Conservation (phyloP, 2,329 filamentous ascomycete genomes). For the Colletotrichum magnum region DNA sequence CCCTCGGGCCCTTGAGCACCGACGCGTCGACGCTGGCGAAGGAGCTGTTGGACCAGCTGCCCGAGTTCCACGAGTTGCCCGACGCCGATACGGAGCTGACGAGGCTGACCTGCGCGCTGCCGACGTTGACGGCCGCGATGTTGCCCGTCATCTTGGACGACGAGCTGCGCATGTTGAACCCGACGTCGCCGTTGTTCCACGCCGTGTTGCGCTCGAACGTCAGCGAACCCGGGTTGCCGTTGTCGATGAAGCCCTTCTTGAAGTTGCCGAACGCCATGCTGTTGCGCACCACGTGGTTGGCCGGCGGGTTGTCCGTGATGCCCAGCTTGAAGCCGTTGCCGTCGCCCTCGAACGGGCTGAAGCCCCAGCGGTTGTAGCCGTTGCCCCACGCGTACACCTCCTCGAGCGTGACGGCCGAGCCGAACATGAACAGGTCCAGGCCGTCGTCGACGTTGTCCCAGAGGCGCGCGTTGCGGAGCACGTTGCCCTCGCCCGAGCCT, state of each 20-base stretch:
- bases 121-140: constrained; percentile 54
- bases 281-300: constrained; percentile 59
- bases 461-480: constrained; percentile 57
- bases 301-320: constrained; percentile 54
- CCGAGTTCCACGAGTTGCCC: constrained; percentile 58
- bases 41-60: constrained; percentile 55
- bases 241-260: constrained; percentile 62
- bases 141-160: constrained; percentile 54
- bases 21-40: constrained; percentile 54
- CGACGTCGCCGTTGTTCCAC: constrained; percentile 60
- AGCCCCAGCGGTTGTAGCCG: constrained; percentile 58
- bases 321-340: constrained; percentile 64
- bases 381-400: constrained; percentile 61
- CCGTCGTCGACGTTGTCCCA: constrained; percentile 66
- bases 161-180: constrained; percentile 55
- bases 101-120: constrained; percentile 44
- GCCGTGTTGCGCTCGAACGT: constrained; percentile 59
- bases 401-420: constrained; percentile 55
- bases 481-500: constrained; percentile 60
- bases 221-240: constrained; percentile 58
- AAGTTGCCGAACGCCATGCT: constrained; percentile 59
- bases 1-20: constrained; percentile 53
- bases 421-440: constrained; percentile 59
- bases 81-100: constrained; percentile 45
- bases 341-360: constrained; percentile 58